These are phyloP conservation scores for Fusarium zealandicum DNA, from an alignment of 2,329 filamentous ascomycete species.

Conservation along the genomic window DNA sequence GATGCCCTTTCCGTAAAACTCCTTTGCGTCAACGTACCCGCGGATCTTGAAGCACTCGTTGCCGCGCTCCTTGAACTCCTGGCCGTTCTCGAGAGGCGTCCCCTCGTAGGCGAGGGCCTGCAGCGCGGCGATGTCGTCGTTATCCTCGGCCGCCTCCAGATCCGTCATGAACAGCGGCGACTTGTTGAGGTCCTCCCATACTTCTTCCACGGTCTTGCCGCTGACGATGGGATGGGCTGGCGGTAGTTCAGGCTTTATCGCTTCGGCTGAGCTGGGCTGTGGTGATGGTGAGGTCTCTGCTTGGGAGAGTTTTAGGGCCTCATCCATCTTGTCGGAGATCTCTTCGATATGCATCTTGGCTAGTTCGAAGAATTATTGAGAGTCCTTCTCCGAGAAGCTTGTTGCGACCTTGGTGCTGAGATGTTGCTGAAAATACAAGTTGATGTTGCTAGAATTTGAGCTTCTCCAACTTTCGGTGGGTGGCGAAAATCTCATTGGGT, in stretches of 20 bases:
- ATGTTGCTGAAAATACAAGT: constrained; percentile 21
- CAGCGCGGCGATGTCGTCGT: constrained; percentile 83
- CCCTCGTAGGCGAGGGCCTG: constrained; percentile 94
- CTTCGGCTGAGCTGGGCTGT: constrained; percentile 22
- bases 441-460: constrained; percentile 34
- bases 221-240: constrained; percentile 51
- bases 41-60: constrained; percentile 84
- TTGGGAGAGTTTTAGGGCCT: constrained; percentile 41
- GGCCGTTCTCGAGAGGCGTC: constrained; percentile 80
- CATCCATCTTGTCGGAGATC: constrained; percentile 52
- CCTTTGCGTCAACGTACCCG: constrained; percentile 81
- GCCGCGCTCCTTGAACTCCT: constrained; percentile 88
- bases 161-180: constrained; percentile 95
- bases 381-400: background rate
- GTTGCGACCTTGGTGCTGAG: constrained; percentile 12
- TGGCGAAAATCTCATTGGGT: constrained; percentile 40
- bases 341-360: constrained; percentile 52
- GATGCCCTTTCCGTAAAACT: constrained; percentile 92
- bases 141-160: constrained; percentile 85
- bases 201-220: constrained; percentile 61
- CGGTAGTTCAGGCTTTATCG: constrained; percentile 54
- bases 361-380: background rate
- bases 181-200: constrained; percentile 64
- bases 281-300: constrained; percentile 5
- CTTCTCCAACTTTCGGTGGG: constrained; percentile 38